phyloP scores from a whole-genome alignment of 192 early-diverging fungal genomes.

The Backusella sp. region DNA sequence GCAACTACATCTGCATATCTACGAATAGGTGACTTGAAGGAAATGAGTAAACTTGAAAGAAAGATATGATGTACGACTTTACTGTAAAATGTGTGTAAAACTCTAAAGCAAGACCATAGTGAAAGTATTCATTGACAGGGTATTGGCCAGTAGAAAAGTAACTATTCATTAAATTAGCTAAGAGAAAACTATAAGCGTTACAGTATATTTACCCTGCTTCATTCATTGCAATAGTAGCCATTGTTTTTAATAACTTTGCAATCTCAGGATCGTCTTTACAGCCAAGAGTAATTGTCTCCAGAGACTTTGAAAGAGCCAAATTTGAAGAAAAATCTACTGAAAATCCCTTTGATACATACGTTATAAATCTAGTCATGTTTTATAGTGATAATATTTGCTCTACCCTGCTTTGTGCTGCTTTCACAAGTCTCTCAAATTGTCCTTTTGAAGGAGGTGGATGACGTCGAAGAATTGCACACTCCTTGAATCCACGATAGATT shows the following conservation, averaged over 20 bases:
- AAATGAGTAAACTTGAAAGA: too few relatives aligned
- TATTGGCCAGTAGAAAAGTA: slow-evolving; percentile 64
- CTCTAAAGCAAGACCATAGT: slow-evolving; percentile 75
- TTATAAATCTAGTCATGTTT: neutral
- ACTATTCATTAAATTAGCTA: slow-evolving; percentile 14
- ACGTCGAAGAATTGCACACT: slow-evolving; percentile 62
- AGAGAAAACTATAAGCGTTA: neutral
- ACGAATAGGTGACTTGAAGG: slow-evolving; percentile 64
- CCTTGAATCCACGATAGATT: slow-evolving; percentile 53
- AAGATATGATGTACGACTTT: slow-evolving; percentile 6
- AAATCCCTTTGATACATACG: slow-evolving; percentile 43
- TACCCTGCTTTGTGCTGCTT: slow-evolving; percentile 54
- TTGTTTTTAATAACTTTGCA: slow-evolving; percentile 61
- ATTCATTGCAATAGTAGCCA: slow-evolving; percentile 77
- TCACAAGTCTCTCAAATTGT: slow-evolving; percentile 60
- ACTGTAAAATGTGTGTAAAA: slow-evolving; percentile 83
- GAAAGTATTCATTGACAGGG: slow-evolving; percentile 48
- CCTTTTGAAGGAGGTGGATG: slow-evolving; percentile 63
- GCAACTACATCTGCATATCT: slow-evolving; percentile 82
- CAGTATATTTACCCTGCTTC: slow-evolving; percentile 50
- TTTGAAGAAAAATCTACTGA: slow-evolving; percentile 65
- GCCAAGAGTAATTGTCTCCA: slow-evolving; percentile 43
- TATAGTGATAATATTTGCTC: neutral
- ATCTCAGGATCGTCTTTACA: slow-evolving; percentile 50
- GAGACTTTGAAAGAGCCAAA: slow-evolving; percentile 56